phyloP scores from a whole-genome alignment of 2,329 filamentous ascomycete genomes.

The Botrytis paeoniae region DNA sequence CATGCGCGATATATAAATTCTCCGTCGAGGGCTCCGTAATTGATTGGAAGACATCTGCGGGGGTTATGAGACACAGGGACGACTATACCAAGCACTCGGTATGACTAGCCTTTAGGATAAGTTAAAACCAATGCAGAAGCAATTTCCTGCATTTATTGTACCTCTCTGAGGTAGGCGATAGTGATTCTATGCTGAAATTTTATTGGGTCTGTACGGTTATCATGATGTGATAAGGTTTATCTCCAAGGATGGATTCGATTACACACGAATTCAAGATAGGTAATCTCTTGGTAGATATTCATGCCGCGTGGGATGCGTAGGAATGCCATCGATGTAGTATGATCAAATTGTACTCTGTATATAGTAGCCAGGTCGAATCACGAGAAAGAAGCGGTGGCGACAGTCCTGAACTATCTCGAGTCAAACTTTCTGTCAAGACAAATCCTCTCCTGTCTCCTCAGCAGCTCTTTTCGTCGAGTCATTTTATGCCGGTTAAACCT shows the following conservation, averaged over 20 bases:
- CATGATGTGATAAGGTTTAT: conserved; percentile 18
- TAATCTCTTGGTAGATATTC: background rate
- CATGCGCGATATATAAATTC: background rate
- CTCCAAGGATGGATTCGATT: conserved; percentile 7
- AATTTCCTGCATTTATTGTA: background rate
- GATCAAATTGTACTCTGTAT: background rate
- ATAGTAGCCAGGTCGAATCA: background rate
- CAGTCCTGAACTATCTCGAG: background rate
- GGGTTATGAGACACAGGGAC: background rate
- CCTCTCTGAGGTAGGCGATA: background rate
- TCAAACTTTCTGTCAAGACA: background rate
- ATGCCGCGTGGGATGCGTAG: background rate
- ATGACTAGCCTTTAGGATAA: background rate
- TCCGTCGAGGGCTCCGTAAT: background rate
- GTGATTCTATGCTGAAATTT: background rate
- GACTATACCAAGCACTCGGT: background rate
- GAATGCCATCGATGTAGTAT: no score
- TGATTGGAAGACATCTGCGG: background rate
- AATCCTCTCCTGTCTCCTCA: background rate
- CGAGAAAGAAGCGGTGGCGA: background rate
- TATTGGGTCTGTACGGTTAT: background rate
- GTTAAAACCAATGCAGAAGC: conserved; percentile 3
- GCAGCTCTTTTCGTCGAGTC: background rate
- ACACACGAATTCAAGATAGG: background rate
- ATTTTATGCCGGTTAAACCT: background rate